phyloP scores from a whole-genome alignment of 257 asterid genomes.

The Nicotiana tabacum region DNA sequence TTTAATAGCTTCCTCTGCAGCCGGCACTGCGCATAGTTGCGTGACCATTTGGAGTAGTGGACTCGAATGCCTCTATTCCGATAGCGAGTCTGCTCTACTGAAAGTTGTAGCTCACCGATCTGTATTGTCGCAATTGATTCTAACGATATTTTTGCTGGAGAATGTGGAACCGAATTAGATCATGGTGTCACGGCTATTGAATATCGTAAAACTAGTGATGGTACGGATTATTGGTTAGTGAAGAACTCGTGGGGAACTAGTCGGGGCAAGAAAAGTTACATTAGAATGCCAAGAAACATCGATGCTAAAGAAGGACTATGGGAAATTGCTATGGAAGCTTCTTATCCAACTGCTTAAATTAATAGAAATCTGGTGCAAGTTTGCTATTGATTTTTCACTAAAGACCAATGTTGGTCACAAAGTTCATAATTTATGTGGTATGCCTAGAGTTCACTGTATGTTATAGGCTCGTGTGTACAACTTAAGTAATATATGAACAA shows the following conservation, averaged over 20 bases:
- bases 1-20: too few species aligned
- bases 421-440: not conserved
- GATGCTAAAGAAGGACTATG: not conserved
- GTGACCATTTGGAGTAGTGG: too few species aligned
- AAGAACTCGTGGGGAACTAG: not conserved
- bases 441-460: not conserved
- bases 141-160: not conserved
- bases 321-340: not conserved
- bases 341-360: constrained; percentile 3
- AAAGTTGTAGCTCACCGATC: not conserved
- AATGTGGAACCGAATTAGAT: not conserved
- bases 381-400: not conserved
- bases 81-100: not conserved
- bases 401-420: not conserved
- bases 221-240: not conserved
- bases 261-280: not conserved
- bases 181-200: not conserved
- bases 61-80: not conserved
- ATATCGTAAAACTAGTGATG: not conserved
- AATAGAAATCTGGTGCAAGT: not conserved
- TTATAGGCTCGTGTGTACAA: not conserved
- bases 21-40: too few species aligned
- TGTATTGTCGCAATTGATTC: not conserved
- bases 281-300: constrained; percentile 2
- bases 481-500: not conserved